These are phyloP conservation scores for Nitzschia sp. DNA, from an alignment of 108 stramenopile species.

Conservation along the genomic window DNA sequence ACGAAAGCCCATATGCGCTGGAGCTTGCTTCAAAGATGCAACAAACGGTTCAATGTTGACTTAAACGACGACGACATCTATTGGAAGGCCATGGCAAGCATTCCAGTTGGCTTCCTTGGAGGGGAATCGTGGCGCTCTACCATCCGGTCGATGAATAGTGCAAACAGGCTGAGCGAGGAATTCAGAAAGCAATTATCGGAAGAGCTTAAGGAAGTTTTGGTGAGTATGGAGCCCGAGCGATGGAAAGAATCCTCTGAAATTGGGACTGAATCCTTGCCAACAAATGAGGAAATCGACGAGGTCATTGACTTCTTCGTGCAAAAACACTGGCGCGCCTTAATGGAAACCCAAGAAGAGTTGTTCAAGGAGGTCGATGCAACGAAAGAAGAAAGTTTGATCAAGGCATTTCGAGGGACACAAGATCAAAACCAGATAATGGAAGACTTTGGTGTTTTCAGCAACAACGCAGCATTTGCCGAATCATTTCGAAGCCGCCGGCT, in stretches of 20 bases:
- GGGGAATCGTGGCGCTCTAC: conserved; percentile 4
- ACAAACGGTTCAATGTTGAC: conserved; percentile 18
- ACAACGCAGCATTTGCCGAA: conserved; percentile 24
- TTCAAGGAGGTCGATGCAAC: conserved; percentile 8
- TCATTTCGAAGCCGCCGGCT: conserved; percentile 4
- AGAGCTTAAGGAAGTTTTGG: conserved; percentile 10
- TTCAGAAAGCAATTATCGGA: background rate
- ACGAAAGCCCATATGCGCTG: conserved; percentile 25
- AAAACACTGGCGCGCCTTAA: conserved; percentile 7
- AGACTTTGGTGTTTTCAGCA: conserved; percentile 12
- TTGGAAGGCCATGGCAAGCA: conserved; percentile 28
- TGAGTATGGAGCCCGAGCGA: conserved; percentile 11
- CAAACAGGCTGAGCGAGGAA: background rate
- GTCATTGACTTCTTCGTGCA: conserved; percentile 14
- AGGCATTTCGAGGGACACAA: conserved; percentile 26
- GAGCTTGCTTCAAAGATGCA: conserved; percentile 7
- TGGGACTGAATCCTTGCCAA: conserved; percentile 13
- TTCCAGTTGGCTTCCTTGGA: conserved; percentile 29
- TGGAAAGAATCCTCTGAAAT: conserved; percentile 1
- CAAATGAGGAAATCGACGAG: conserved; percentile 2
- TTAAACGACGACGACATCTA: conserved; percentile 25
- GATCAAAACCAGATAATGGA: conserved; percentile 26
- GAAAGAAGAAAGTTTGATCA: conserved; percentile 13
- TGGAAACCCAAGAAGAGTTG: conserved; percentile 26
- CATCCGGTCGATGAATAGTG: conserved; percentile 1